phyloP scores from a whole-genome alignment of 169 alveolate genomes.

The Plasmodium gonderi region DNA sequence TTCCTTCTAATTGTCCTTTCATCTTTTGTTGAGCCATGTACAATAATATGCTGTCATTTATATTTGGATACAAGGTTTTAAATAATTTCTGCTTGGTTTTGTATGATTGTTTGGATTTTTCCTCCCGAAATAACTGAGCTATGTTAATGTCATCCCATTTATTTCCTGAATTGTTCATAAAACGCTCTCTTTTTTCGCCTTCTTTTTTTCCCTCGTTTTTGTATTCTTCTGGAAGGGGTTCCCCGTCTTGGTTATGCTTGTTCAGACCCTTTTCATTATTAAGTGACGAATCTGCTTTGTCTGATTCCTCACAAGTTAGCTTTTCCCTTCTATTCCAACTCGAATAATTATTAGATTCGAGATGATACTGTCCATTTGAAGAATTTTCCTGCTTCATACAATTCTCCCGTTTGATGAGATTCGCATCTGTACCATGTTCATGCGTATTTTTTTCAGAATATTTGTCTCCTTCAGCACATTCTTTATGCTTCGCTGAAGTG shows the following conservation, averaged over 20 bases:
- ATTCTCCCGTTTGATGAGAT: too few species aligned
- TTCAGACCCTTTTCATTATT: too few species aligned
- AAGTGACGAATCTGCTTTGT: too few species aligned
- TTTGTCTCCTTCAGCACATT: neutral
- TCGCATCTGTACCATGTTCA: too few species aligned
- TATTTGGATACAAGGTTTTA: conserved; percentile 40
- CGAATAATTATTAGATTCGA: too few species aligned
- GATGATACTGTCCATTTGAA: too few species aligned
- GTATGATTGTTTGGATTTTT: neutral
- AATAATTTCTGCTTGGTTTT: neutral
- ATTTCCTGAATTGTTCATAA: neutral
- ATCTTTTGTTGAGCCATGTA: conserved; percentile 54
- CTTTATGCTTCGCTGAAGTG: neutral
- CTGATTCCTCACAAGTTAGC: too few species aligned
- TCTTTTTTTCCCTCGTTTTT: neutral
- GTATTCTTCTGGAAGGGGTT: neutral
- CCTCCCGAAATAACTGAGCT: conserved; percentile 25
- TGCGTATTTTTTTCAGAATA: too few species aligned
- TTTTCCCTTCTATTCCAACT: too few species aligned
- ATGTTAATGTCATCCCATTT: neutral
- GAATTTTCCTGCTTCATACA: too few species aligned
- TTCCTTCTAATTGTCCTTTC: conserved; percentile 1
- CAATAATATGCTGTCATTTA: conserved; percentile 33
- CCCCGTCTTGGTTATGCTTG: neutral
- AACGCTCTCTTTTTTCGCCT: too few species aligned